Percentiles rank a stretch among this genome's conserved stretches.
phyloP scores from a whole-genome alignment of 1,284 basidiomycete genomes.

The Microbotryum lychnidis-dioicae region DNA sequence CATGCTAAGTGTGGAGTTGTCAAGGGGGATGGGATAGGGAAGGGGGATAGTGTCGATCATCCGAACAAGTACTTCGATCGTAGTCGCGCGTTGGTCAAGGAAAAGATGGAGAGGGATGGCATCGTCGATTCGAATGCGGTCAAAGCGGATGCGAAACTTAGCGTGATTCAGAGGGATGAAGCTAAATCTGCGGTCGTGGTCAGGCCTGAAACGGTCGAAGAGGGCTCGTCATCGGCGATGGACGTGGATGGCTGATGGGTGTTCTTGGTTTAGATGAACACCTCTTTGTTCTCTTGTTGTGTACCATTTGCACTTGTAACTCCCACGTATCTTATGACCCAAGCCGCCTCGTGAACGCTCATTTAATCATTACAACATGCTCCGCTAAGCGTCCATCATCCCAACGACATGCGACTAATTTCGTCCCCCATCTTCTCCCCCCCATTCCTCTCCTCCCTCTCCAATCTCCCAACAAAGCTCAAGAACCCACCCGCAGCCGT shows the following conservation, averaged over 20 bases:
- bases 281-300: no score
- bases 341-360: no score
- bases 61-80: slow-evolving; percentile 68
- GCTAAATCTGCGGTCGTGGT: no score
- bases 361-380: no score
- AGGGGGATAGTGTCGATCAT: slow-evolving; percentile 83
- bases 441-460: background rate
- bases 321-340: no score
- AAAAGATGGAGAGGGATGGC: slow-evolving; percentile 2
- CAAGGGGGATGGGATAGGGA: slow-evolving; percentile 81
- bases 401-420: slow-evolving; percentile 7
- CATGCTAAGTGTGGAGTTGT: slow-evolving; percentile 64
- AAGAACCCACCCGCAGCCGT: background rate
- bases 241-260: no score
- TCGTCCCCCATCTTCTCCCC: slow-evolving; percentile 4
- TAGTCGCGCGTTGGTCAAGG: slow-evolving; percentile 12
- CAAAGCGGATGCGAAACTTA: no score
- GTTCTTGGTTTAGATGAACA: no score
- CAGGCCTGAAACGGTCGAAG: no score
- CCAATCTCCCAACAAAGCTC: background rate
- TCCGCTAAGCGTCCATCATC: background rate
- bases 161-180: no score
- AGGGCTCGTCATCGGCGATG: no score
- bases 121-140: background rate
- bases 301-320: no score